A percentile compares a stretch with the other conserved stretches of the same genome.
Conservation (phyloP, 345 rosid species). For the Salix arbutifolia region DNA sequence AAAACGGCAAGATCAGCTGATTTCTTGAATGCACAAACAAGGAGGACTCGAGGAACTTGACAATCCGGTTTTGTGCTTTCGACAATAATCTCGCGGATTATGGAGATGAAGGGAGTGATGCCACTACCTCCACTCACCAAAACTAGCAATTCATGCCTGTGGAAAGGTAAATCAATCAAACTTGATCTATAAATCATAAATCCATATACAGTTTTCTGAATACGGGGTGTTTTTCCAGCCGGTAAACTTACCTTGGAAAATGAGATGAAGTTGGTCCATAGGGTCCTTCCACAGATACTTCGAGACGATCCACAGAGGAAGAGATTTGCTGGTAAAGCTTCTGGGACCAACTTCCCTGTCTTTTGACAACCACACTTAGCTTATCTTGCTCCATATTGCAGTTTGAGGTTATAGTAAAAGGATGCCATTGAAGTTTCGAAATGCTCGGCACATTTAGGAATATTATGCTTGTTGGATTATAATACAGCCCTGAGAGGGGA, state of each 20-base stretch:
- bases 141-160: conserved; percentile 23
- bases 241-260: conserved; percentile 17
- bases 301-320: conserved; percentile 6
- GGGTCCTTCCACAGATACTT: conserved; percentile 28
- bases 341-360: conserved; percentile 23
- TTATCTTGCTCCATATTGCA: conserved; percentile 12
- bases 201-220: neutral
- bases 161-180: neutral
- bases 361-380: conserved; percentile 10
- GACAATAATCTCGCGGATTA: conserved; percentile 22
- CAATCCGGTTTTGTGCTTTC: conserved; percentile 5
- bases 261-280: conserved; percentile 26
- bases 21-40: conserved; percentile 20
- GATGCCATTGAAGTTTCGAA: conserved; percentile 31
- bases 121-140: conserved; percentile 29
- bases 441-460: conserved; percentile 15
- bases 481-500: conserved; percentile 13
- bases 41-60: conserved; percentile 10
- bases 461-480: conserved; percentile 23
- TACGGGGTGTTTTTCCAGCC: neutral
- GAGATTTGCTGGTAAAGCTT: conserved; percentile 11
- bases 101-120: conserved; percentile 24
- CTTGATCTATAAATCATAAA: neutral
- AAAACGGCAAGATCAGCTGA: conserved; percentile 18
- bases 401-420: conserved; percentile 23